Evolutionary conservation across 108 stramenopile species (phyloP).

Genomic region (Nannochloropsis gaditana): DNA sequence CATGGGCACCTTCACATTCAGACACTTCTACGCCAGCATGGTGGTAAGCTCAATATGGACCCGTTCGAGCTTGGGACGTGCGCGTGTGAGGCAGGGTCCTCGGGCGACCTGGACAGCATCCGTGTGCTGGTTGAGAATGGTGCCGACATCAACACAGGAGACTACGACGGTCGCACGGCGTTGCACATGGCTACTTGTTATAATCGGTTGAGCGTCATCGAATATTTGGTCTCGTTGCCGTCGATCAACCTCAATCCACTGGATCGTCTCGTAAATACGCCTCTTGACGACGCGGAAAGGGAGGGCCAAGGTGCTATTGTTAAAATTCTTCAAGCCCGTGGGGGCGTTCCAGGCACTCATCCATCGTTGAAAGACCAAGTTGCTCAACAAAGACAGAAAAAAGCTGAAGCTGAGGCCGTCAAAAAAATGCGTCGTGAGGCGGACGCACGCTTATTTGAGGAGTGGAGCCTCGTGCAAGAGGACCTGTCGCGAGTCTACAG

Average conservation of each 20-base stretch:
- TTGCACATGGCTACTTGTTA: slow-evolving; percentile 1
- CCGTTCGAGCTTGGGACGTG: neutral
- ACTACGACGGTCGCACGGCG: slow-evolving; percentile 1
- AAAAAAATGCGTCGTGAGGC: neutral
- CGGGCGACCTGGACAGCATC: neutral
- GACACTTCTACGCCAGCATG: neutral
- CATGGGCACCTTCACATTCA: neutral
- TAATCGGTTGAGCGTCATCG: neutral
- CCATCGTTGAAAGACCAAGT: neutral
- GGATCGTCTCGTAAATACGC: neutral
- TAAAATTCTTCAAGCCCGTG: neutral
- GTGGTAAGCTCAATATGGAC: slow-evolving; percentile 8
- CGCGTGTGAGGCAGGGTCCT: slow-evolving; percentile 1
- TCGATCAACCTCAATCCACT: neutral
- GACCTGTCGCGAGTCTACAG: neutral
- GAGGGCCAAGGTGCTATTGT: neutral
- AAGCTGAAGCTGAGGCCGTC: neutral
- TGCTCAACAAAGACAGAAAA: neutral
- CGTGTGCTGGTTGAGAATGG: neutral
- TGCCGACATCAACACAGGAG: neutral
- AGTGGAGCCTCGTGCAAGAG: neutral
- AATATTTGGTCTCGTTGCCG: neutral
- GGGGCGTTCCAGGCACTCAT: neutral
- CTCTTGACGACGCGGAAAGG: neutral
- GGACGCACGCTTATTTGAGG: neutral